Evolutionary conservation across 495 filamentous ascomycete genomes (phyloP), one percentile per base, ranked within the genome.

Genomic region (Penicillium ucsense): DNA sequence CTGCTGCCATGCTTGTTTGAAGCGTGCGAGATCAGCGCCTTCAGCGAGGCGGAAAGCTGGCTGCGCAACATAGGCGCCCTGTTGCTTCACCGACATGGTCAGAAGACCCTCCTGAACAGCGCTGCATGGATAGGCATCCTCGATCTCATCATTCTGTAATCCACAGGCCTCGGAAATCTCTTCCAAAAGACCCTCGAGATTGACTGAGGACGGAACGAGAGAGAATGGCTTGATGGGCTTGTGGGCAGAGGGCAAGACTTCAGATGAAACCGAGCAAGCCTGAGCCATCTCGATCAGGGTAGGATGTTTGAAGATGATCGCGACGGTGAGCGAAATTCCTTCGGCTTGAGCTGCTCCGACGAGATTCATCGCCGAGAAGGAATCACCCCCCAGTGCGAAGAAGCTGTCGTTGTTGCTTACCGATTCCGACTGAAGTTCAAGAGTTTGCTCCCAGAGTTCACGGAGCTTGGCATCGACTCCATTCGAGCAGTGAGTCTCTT

Each of bases 21-120:
- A 82, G 0, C 57, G 58, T 20, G 63, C 55, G 11, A 79, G 27
- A 46, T 76, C 65, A 7, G 79, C 56, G 5, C 57, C 51, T 3
- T 59, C 49, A 3, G 72, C 59, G 11, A 84, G 61, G 7, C 54
- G 53, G 49, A 74, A 77, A 0, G 73, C 54, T 11, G 68, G 63
- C 35, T 74, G 71, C 6, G 75, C 76, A 11, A 80, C 62, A 48
- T 81, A 83, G 0, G 74, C 63, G 12, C 77, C 76, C 8, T 57
- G 47, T 7, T 75, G 68, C 46, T 75, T 75, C 37, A 70, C 63
- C 0, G 84, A 83, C 3, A 84, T 59, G 2, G 79, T 78, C 60
- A 86, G 67, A 11, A 88, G 69, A 2, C 81, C 83, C 52, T 85
- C 84, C 60, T 89, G 85, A 1, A 86, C 64, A 8, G 84, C 74